These are phyloP conservation scores for Juncus effusus DNA, from an alignment of 176 grass and related monocot genomes.

Conservation along the genomic window DNA sequence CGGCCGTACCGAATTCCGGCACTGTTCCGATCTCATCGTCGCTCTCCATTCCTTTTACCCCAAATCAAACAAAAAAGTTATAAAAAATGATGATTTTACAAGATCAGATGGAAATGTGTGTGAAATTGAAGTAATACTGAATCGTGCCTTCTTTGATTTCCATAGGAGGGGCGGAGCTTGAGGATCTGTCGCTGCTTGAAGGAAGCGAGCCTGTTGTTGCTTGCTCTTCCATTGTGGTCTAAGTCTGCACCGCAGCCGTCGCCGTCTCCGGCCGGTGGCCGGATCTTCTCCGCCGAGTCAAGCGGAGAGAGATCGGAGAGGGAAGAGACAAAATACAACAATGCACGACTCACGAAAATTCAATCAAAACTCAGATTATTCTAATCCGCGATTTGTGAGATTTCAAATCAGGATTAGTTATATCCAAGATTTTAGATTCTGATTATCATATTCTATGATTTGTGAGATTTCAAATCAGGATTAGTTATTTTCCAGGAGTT, in stretches of 20 bases:
- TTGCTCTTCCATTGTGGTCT: constrained; percentile 57
- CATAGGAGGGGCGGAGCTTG: constrained; percentile 65
- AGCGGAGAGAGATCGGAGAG: too few species aligned
- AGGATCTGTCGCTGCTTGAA: constrained; percentile 94
- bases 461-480: too few species aligned
- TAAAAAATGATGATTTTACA: not conserved
- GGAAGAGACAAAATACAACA: too few species aligned
- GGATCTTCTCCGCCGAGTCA: too few species aligned
- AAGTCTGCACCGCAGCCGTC: too few species aligned
- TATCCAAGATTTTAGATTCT: not conserved
- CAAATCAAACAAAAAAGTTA: not conserved
- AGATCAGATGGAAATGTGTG: too few species aligned
- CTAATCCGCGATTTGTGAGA: not conserved
- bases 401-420: not conserved
- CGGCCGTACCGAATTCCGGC: constrained; percentile 51
- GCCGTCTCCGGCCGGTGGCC: too few species aligned
- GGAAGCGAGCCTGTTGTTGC: constrained; percentile 59
- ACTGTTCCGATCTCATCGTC: constrained; percentile 96
- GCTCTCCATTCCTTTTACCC: constrained; percentile 61
- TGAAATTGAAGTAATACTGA: too few species aligned
- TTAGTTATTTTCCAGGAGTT: too few species aligned
- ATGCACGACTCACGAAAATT: too few species aligned
- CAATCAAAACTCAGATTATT: not conserved
- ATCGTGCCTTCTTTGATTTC: constrained; percentile 36
- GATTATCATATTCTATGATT: too few species aligned